Evolutionary conservation across 495 filamentous ascomycete genomes (phyloP).

Genomic region (Immersiella caudata): DNA sequence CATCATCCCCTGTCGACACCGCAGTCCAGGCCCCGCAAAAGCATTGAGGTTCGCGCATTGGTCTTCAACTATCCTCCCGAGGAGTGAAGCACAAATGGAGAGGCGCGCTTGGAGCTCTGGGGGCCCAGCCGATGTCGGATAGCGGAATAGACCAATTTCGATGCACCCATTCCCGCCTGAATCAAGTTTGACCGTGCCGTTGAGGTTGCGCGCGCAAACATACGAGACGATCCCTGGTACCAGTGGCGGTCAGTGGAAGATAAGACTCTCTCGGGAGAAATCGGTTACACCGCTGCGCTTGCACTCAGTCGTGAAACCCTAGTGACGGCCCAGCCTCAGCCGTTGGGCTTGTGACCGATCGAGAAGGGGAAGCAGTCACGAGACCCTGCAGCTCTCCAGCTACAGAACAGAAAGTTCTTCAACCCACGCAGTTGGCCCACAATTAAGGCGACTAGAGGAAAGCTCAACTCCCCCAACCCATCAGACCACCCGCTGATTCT

Average conservation of each 20-base stretch:
- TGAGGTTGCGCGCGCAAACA: not conserved
- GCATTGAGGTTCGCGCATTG: constrained; percentile 32
- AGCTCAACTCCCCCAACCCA: not conserved
- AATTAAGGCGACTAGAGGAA: not conserved
- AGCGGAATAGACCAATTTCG: not conserved
- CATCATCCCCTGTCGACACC: constrained; percentile 13
- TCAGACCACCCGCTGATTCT: not conserved
- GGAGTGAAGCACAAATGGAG: not conserved
- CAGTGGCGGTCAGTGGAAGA: not conserved
- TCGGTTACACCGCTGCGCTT: not conserved
- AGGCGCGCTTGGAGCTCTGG: not conserved
- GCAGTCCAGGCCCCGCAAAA: constrained; percentile 22
- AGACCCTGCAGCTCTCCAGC: not conserved
- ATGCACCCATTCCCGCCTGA: not conserved
- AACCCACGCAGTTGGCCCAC: not conserved
- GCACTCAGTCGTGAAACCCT: not conserved
- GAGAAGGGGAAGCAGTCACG: not conserved
- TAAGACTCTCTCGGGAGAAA: not conserved
- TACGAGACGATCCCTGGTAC: not conserved
- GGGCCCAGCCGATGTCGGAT: not conserved
- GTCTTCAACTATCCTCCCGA: constrained; percentile 26
- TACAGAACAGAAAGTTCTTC: no score
- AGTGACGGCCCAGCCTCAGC: not conserved
- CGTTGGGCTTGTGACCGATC: not conserved
- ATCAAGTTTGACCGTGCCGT: not conserved